Percentiles rank a stretch among this genome's conserved stretches.
Evolutionary conservation across 2,329 filamentous ascomycete species (phyloP).

Genomic region (Ciborinia camelliae): DNA sequence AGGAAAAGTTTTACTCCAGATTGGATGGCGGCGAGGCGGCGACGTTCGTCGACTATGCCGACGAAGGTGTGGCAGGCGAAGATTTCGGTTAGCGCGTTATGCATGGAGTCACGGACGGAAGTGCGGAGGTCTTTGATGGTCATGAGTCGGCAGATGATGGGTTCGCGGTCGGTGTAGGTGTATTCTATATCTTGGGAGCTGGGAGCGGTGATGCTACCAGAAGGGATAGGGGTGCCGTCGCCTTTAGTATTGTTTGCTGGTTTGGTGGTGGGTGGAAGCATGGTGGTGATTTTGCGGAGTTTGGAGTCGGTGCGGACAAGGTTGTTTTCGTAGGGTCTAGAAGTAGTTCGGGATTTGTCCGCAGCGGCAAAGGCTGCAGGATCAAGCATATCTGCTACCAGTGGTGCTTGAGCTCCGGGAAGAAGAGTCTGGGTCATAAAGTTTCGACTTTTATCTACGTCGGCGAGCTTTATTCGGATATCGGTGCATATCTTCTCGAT

Average conservation of each 20-base stretch:
- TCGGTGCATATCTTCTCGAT: slow-evolving; percentile 79
- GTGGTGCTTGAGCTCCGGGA: slow-evolving; percentile 55
- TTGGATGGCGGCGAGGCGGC: slow-evolving; percentile 88
- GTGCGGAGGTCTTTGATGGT: slow-evolving; percentile 83
- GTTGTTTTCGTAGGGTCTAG: slow-evolving; percentile 75
- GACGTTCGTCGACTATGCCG: slow-evolving; percentile 81
- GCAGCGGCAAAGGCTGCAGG: slow-evolving; percentile 27
- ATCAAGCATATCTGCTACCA: slow-evolving; percentile 28
- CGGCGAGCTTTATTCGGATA: slow-evolving; percentile 73
- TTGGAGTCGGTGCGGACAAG: slow-evolving; percentile 87
- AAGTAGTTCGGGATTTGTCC: slow-evolving; percentile 44
- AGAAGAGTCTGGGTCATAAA: slow-evolving; percentile 93
- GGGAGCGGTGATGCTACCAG: neutral
- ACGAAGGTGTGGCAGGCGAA: slow-evolving; percentile 90
- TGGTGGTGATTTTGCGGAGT: slow-evolving; percentile 91
- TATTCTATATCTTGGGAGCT: slow-evolving; percentile 60
- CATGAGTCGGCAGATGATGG: slow-evolving; percentile 68
- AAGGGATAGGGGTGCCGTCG: slow-evolving; percentile 31
- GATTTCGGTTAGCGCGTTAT: slow-evolving; percentile 81
- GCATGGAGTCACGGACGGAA: slow-evolving; percentile 75
- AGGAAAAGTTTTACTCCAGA: slow-evolving; percentile 88
- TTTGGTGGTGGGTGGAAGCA: slow-evolving; percentile 64
- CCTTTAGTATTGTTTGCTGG: slow-evolving; percentile 14
- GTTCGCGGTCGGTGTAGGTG: slow-evolving; percentile 65
- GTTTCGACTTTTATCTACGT: slow-evolving; percentile 88